Base-by-base conservation (phyloP, 2,329 filamentous ascomycete genomes). In the Pseudopithomyces maydicus region DNA sequence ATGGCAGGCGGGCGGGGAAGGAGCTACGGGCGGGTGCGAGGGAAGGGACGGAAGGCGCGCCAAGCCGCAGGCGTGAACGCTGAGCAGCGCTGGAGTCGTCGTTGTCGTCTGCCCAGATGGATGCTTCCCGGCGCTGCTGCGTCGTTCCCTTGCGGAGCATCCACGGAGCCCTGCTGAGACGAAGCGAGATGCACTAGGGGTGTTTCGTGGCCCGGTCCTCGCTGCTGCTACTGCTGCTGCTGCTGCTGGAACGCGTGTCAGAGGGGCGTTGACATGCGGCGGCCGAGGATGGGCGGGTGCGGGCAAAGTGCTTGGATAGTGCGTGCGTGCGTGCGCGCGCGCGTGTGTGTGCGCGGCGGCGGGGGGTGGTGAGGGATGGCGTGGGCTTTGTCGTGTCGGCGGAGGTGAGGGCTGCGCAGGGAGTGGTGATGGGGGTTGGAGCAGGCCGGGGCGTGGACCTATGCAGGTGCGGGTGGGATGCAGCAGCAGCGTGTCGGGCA, bases 121-220 rank as follows among this genome's bases (percentile, higher is more conserved):
- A 53, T 42, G 46, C 55, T 54, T 38, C 26, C 26, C 26, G 26
- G 54, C 53, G 46, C 45, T 43, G 53, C n/a, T 17, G 20, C 2
- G 44, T 35, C 62, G 57, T 57, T 41, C 43, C 51, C 52, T 50
- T 56, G 62, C 52, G 50, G 60, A 54, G 65, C 64, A 58, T 61
- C 61, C 57, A 55, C 55, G 61, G 60, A 5, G 26, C 71, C 71
- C 64, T 67, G 66, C 65, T 72, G 70, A 68, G 70, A 66, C 71
- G 72, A 73, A 74, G 72, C 72, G 72, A 74, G 70, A 74, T 69
- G 70, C 69, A 67, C 61, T 60, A 63, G 71, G 66, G 66, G 60
- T 66, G 69, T 74, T 71, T 69, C 69, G 63, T 57, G 50, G 61
- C 60, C 56, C 63, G 60, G 60, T 44, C 29, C 52, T 59, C 51